These are phyloP conservation scores for Calonectria henricotiae DNA, from an alignment of 2,329 filamentous ascomycete genomes.

Conservation along the genomic window DNA sequence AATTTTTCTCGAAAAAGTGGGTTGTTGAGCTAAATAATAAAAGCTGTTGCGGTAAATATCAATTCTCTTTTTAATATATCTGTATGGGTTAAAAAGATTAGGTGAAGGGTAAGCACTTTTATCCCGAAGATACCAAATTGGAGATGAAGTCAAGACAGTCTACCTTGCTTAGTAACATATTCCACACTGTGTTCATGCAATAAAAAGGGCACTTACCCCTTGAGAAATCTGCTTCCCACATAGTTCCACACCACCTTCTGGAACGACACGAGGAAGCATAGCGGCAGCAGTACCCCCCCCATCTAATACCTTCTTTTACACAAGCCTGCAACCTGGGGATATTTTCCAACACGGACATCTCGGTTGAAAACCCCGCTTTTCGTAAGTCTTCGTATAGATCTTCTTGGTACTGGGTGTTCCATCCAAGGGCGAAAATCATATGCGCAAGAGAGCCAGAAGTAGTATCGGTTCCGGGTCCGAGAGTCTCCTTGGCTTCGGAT, in stretches of 20 bases:
- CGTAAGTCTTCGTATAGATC: constrained; percentile 47
- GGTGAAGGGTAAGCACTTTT: constrained; percentile 50
- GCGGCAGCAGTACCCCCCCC: constrained; percentile 51
- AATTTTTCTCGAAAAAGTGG: too few relatives aligned
- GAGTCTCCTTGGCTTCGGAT: constrained; percentile 54
- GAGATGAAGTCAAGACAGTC: constrained; percentile 52
- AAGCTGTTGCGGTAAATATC: too few relatives aligned
- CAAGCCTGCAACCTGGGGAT: constrained; percentile 48
- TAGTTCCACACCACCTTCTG: constrained; percentile 46
- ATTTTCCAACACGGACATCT: constrained; percentile 48
- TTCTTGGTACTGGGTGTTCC: constrained; percentile 50
- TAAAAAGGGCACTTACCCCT: constrained; percentile 39
- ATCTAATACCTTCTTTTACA: constrained; percentile 53
- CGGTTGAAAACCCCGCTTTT: constrained; percentile 42
- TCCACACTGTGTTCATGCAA: too few relatives aligned
- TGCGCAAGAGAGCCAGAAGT: constrained; percentile 55
- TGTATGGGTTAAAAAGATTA: constrained; percentile 48
- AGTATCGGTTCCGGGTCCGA: constrained; percentile 55
- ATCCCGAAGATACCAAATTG: constrained; percentile 54
- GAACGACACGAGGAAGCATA: constrained; percentile 52
- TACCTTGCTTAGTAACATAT: constrained; percentile 4
- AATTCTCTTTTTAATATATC: too few relatives aligned
- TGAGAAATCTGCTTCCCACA: constrained; percentile 47
- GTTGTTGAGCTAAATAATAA: too few relatives aligned
- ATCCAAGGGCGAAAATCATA: constrained; percentile 52